Conservation (phyloP, 1,284 basidiomycete species). For the Cutaneotrichosporon cutaneum region DNA sequence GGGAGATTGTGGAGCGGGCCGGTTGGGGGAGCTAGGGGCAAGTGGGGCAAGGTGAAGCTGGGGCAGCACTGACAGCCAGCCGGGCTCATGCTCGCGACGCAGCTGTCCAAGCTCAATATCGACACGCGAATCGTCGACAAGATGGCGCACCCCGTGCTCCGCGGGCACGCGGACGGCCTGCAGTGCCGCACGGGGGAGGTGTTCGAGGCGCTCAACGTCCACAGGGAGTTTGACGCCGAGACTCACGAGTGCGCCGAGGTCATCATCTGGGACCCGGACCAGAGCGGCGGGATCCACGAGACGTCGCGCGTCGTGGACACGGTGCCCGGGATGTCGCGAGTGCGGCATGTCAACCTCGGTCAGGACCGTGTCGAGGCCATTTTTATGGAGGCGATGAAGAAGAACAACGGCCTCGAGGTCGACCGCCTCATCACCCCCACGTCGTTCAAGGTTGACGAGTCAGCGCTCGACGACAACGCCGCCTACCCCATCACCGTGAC, state of each 20-base stretch:
- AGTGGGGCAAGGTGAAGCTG: background rate
- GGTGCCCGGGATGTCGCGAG: slow-evolving; percentile 31
- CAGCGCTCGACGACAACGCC: slow-evolving; percentile 22
- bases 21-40: too few species aligned
- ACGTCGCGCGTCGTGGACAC: slow-evolving; percentile 38
- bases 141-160: slow-evolving; percentile 29
- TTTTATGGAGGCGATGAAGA: slow-evolving; percentile 37
- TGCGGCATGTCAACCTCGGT: slow-evolving; percentile 37
- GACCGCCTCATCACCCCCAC: slow-evolving; percentile 32
- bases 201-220: slow-evolving; percentile 35
- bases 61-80: slow-evolving; percentile 11
- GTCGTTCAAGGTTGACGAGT: slow-evolving; percentile 21
- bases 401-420: slow-evolving; percentile 32
- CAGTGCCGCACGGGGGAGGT: slow-evolving; percentile 43
- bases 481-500: slow-evolving; percentile 37
- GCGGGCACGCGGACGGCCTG: slow-evolving; percentile 34
- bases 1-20: background rate
- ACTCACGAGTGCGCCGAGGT: slow-evolving; percentile 36
- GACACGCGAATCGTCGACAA: slow-evolving; percentile 37
- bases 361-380: slow-evolving; percentile 42
- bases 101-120: slow-evolving; percentile 27
- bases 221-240: slow-evolving; percentile 32
- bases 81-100: slow-evolving; percentile 25
- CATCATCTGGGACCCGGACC: slow-evolving; percentile 34
- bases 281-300: slow-evolving; percentile 28